phyloP scores from a whole-genome alignment of 73 alveolate genomes.

The Halteria grandinella region DNA sequence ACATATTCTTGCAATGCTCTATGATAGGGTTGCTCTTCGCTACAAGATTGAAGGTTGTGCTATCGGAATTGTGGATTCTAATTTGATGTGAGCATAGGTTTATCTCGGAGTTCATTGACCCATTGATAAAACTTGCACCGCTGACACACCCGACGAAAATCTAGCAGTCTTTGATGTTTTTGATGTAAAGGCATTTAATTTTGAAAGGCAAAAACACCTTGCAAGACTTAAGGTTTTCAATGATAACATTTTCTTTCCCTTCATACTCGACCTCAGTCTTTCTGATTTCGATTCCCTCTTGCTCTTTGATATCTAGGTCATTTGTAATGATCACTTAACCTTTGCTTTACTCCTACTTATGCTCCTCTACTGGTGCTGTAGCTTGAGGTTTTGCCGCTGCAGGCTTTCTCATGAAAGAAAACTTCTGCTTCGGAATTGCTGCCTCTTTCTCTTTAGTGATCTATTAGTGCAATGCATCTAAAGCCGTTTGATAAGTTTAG shows the following conservation, averaged over 20 bases:
- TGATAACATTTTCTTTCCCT: conserved; percentile 79
- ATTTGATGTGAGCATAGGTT: conserved; percentile 86
- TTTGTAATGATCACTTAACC: conserved; percentile 3
- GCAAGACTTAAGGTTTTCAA: conserved; percentile 78
- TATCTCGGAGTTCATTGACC: conserved; percentile 74
- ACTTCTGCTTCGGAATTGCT: conserved; percentile 72
- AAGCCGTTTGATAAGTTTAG: conserved; percentile 10
- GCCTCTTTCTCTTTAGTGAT: conserved; percentile 52
- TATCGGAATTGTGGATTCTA: conserved; percentile 89
- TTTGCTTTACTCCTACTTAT: conserved; percentile 48
- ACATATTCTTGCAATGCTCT: conserved; percentile 85
- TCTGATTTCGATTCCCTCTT: conserved; percentile 35
- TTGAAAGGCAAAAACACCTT: conserved; percentile 70
- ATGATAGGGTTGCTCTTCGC: conserved; percentile 92
- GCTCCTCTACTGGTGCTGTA: too few relatives aligned
- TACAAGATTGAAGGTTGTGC: conserved; percentile 76
- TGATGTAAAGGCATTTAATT: conserved; percentile 81
- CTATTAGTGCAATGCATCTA: conserved; percentile 50
- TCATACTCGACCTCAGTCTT: conserved; percentile 66
- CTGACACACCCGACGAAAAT: conserved; percentile 87
- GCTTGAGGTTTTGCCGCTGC: conserved; percentile 20
- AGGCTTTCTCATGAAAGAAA: conserved; percentile 46
- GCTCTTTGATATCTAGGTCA: conserved; percentile 42
- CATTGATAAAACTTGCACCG: conserved; percentile 88
- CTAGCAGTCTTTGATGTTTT: conserved; percentile 75